Evolutionary conservation across 495 filamentous ascomycete species (phyloP), one percentile per base, ranked within the genome.

Genomic region (Lophium mytilinum): DNA sequence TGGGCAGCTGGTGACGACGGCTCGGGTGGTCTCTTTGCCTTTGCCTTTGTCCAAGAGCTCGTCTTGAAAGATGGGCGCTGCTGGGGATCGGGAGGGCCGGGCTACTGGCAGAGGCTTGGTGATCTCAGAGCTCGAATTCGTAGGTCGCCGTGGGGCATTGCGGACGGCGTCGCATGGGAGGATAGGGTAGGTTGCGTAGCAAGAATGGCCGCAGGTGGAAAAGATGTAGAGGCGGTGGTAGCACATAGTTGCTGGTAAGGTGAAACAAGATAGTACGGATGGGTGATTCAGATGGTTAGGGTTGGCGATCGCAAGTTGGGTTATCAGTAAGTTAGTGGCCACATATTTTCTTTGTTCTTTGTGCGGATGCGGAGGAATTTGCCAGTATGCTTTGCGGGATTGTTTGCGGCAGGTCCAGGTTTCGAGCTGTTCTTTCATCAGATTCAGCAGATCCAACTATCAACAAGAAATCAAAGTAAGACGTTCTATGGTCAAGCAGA

Each of bases 181-280:
- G n/a, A 59, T 17, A 1, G 55, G 60, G 12, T 40, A 41, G 10
- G 5, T 3, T 19, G 55, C 52, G 21, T 40, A 37, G 1, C 40
- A 47, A n/a, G 61, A 60, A 55, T 73, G 70, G 40, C 70, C 70
- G 60, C 69, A 71, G 42, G 54, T 56, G 0, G 62, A 37, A 56
- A 68, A 71, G 48, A 71, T 66, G 62, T 66, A 68, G 24, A 71
- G 66, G 30, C 62, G 65, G 56, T 70, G 67, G 58, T 63, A 68
- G 61, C 70, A 71, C 70, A 73, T 73, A 6, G 24, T 30, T 30
- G 24, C 24, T 30, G 24, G 24, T 30, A 30, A 30, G 24, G 24
- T 6, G 24, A 30, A 6, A 30, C 24, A 30, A 30, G 24, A 2
- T 30, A 6, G 24, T 30, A 30, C n/a, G n/a, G 24, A 30, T 30